Evolutionary conservation across 129 eudicot genomes (phyloP).

Genomic region (Artemisia argyi): DNA sequence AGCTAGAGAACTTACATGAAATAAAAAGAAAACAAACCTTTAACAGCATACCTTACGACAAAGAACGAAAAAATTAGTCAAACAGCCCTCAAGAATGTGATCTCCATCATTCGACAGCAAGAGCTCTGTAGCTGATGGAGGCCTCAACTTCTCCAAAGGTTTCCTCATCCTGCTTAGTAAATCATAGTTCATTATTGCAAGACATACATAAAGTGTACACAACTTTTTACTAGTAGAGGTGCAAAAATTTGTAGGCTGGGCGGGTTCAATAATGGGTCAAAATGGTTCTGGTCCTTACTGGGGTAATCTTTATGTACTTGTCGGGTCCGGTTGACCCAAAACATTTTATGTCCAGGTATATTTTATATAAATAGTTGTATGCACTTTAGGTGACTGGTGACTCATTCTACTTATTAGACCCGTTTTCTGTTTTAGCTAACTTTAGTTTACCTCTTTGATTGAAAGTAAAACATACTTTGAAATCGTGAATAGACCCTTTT

Average conservation of each 20-base stretch:
- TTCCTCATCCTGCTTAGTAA: conserved; percentile 67
- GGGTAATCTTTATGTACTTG: no score
- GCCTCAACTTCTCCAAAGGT: conserved; percentile 80
- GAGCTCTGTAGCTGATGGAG: conserved; percentile 77
- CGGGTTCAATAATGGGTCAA: background rate
- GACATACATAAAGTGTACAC: conserved; percentile 6
- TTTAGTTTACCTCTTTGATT: no score
- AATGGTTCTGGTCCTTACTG: background rate
- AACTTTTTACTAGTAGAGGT: conserved; percentile 7
- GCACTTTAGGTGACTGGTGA: background rate
- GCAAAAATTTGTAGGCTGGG: background rate
- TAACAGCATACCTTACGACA: conserved; percentile 58
- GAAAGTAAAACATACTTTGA: no score
- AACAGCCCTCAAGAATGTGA: conserved; percentile 77
- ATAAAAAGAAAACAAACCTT: background rate
- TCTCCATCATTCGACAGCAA: conserved; percentile 80
- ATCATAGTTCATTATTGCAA: conserved; percentile 24
- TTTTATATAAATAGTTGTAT: background rate
- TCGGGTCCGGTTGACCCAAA: no score
- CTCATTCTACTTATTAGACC: background rate
- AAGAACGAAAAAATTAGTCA: conserved; percentile 78
- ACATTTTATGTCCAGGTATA: background rate
- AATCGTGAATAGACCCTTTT: no score
- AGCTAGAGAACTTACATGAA: background rate
- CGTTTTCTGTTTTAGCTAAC: background rate